These are phyloP conservation scores for Intubia oerlemansii DNA, from an alignment of 2,329 filamentous ascomycete species.

Conservation along the genomic window DNA sequence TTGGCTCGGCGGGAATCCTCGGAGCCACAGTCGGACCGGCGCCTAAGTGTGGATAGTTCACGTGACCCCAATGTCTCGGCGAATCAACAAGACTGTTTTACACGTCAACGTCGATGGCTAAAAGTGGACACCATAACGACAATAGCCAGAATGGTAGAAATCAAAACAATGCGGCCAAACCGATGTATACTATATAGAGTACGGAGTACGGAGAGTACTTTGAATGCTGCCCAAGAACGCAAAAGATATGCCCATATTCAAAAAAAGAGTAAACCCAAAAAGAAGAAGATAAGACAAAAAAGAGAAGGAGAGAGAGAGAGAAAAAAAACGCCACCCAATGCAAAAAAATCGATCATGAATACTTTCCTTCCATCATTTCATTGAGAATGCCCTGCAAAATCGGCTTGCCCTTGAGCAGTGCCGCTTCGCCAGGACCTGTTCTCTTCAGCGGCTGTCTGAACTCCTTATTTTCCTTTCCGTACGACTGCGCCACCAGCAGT, in stretches of 20 bases:
- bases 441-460: constrained; percentile 26
- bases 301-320: neutral
- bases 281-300: neutral
- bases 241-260: too few species aligned
- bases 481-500: constrained; percentile 1
- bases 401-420: constrained; percentile 42
- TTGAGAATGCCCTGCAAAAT: constrained; percentile 62
- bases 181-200: too few species aligned
- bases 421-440: constrained; percentile 35
- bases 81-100: constrained; percentile 3
- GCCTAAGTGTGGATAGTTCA: neutral
- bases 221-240: too few species aligned
- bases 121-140: too few species aligned
- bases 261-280: too few species aligned
- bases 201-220: too few species aligned
- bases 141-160: too few species aligned
- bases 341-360: neutral
- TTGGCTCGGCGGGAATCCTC: constrained; percentile 4
- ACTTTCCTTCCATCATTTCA: constrained; percentile 27
- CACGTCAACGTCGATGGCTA: too few species aligned
- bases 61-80: neutral
- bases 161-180: too few species aligned
- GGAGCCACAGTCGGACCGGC: constrained; percentile 7
- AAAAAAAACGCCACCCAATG: neutral
- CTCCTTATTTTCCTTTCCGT: too few species aligned